Conservation (phyloP, 331 rosid species). For the Spiraea crenata region DNA sequence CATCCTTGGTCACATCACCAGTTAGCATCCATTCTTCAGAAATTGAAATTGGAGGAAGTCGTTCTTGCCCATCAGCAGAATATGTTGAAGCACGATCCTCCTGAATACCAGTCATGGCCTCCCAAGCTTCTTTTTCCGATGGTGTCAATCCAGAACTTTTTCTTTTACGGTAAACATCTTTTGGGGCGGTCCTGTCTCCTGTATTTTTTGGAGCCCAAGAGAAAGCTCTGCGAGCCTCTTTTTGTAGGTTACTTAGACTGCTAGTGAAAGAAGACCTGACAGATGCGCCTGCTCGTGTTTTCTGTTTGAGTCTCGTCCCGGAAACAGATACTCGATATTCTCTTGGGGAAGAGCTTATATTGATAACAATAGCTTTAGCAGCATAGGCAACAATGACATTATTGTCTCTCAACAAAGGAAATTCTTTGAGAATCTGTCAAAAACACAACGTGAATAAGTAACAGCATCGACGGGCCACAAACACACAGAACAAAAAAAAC, state of each 20-base stretch:
- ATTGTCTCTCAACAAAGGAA: slow-evolving; percentile 84
- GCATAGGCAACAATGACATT: slow-evolving; percentile 67
- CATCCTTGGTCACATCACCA: slow-evolving; percentile 79
- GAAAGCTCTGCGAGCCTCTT: slow-evolving; percentile 96
- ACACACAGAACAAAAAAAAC: neutral
- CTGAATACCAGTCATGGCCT: slow-evolving; percentile 96
- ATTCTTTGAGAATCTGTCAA: slow-evolving; percentile 80
- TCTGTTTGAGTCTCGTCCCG: slow-evolving; percentile 75
- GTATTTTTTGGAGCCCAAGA: slow-evolving; percentile 91
- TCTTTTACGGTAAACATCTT: slow-evolving; percentile 89
- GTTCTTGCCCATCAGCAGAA: slow-evolving; percentile 91
- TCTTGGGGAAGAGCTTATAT: slow-evolving; percentile 80
- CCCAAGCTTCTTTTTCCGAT: slow-evolving; percentile 97
- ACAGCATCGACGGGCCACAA: slow-evolving; percentile 7
- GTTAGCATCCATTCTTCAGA: slow-evolving; percentile 98
- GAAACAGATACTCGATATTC: slow-evolving; percentile 87
- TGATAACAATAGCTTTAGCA: slow-evolving; percentile 77
- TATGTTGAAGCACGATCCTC: slow-evolving; percentile 77
- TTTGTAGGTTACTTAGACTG: slow-evolving; percentile 89
- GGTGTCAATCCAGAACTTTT: slow-evolving; percentile 90
- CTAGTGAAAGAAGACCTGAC: slow-evolving; percentile 71
- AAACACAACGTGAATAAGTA: slow-evolving; percentile 16
- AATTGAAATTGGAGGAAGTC: slow-evolving; percentile 81
- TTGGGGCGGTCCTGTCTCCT: slow-evolving; percentile 73
- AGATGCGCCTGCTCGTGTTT: slow-evolving; percentile 62